These are phyloP conservation scores for Cladophialophora immunda DNA, from an alignment of 2,329 filamentous ascomycete species.

Conservation along the genomic window DNA sequence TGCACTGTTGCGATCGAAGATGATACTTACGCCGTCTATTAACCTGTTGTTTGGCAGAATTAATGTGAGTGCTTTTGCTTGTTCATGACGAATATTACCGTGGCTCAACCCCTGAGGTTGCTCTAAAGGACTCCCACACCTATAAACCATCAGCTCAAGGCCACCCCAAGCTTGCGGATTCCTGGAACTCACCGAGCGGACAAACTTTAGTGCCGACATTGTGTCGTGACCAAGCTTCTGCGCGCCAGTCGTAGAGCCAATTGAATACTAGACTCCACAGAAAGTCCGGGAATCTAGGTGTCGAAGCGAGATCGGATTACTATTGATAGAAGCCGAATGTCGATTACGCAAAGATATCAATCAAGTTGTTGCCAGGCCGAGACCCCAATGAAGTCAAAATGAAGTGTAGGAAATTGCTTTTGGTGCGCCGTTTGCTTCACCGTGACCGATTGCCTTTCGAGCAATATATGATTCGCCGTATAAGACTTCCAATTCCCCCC, in stretches of 20 bases:
- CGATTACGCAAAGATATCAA: not conserved
- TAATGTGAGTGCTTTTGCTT: not conserved
- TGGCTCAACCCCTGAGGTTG: conserved; percentile 86
- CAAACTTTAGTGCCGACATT: conserved; percentile 68
- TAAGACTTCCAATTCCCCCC: not conserved
- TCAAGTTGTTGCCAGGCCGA: not conserved
- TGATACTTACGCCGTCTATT: conserved; percentile 52
- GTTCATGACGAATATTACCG: conserved; percentile 64
- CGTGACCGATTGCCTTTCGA: not conserved
- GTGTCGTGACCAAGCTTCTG: conserved; percentile 19
- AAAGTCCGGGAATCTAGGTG: not conserved
- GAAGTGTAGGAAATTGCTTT: not conserved
- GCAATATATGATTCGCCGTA: not conserved
- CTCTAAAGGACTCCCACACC: conserved; percentile 87
- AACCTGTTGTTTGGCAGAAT: conserved; percentile 37
- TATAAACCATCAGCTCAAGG: conserved; percentile 50
- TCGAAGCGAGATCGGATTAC: not conserved
- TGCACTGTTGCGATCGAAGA: conserved; percentile 14
- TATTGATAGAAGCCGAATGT: not conserved
- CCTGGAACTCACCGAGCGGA: conserved; percentile 64
- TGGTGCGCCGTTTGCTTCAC: not conserved
- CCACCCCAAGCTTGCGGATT: conserved; percentile 7
- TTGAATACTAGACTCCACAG: not conserved
- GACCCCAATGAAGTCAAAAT: not conserved
- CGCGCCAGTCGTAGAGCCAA: not conserved